Conservation (phyloP, 345 rosid species). For the Arabidopsis suecica region DNA sequence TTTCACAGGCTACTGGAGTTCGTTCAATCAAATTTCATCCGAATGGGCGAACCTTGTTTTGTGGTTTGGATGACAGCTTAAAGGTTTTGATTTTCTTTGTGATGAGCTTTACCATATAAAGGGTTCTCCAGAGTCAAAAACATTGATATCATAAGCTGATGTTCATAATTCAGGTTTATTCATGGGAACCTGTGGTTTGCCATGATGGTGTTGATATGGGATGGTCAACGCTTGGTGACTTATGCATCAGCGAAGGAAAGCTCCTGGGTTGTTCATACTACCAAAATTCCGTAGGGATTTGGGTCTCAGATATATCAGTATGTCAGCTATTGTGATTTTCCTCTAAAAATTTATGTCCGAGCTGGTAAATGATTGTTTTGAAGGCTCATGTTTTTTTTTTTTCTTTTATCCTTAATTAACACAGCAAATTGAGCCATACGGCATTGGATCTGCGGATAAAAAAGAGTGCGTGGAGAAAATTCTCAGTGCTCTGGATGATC, state of each 20-base stretch:
- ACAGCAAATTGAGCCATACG: conserved; percentile 89
- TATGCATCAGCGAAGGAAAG: conserved; percentile 84
- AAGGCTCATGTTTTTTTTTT: conserved; percentile 6
- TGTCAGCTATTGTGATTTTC: conserved; percentile 30
- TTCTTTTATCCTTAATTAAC: conserved; percentile 6
- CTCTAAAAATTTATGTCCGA: conserved; percentile 14
- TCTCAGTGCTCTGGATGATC: conserved; percentile 51
- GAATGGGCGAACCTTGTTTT: conserved; percentile 87
- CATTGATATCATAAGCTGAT: conserved; percentile 21
- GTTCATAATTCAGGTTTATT: conserved; percentile 72
- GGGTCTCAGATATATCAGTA: conserved; percentile 91
- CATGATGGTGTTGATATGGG: conserved; percentile 90
- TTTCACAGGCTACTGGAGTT: conserved; percentile 77
- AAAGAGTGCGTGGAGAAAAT: conserved; percentile 54
- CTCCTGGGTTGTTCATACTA: conserved; percentile 87
- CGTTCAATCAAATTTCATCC: conserved; percentile 80
- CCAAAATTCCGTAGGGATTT: conserved; percentile 82
- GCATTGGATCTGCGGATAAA: conserved; percentile 53
- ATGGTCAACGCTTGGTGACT: conserved; percentile 92
- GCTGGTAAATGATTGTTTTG: neutral
- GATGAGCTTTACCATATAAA: neutral
- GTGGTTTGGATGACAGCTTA: conserved; percentile 86
- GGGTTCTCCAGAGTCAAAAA: conserved; percentile 1
- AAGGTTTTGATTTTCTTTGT: conserved; percentile 61
- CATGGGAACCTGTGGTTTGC: conserved; percentile 97